Evolutionary conservation across 768 basidiomycete species (phyloP).

Genomic region (Rhizopogon roseolus): DNA sequence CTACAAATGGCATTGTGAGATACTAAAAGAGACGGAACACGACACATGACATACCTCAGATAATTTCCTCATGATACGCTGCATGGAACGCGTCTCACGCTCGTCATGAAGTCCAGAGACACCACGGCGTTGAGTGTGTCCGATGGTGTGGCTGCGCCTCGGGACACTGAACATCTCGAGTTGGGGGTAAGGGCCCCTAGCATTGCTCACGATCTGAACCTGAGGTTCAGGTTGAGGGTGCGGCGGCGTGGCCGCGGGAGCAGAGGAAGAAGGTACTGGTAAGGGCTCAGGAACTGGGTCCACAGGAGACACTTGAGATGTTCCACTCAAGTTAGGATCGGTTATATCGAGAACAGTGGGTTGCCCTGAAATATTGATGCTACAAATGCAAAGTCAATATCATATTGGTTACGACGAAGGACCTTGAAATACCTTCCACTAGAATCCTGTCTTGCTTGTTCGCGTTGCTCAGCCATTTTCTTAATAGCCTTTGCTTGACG

Average conservation of each 20-base stretch:
- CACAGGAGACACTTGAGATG: background rate
- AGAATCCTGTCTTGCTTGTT: conserved; percentile 11
- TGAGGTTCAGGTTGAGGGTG: conserved; percentile 11
- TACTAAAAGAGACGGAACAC: background rate
- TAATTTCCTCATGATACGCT: conserved; percentile 53
- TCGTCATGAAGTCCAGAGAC: conserved; percentile 11
- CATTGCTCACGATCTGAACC: conserved; percentile 56
- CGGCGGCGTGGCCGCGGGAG: conserved; percentile 11
- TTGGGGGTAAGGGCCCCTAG: conserved; percentile 54
- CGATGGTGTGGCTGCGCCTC: conserved; percentile 31
- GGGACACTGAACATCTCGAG: conserved; percentile 62
- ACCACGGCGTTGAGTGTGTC: conserved; percentile 17
- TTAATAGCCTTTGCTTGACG: conserved; percentile 52
- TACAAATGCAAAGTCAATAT: conserved; percentile 2
- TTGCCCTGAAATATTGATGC: conserved; percentile 21
- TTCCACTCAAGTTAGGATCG: conserved; percentile 1
- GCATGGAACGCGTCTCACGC: conserved; percentile 34
- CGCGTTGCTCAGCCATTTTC: conserved; percentile 32
- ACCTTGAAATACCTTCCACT: conserved; percentile 19
- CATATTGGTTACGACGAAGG: background rate
- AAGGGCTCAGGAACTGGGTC: conserved; percentile 7
- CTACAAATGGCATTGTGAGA: conserved; percentile 29
- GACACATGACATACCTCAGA: conserved; percentile 48
- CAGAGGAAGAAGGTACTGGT: conserved; percentile 3
- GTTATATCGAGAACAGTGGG: conserved; percentile 9